Conservation (phyloP, 148 eudicot species). For the Amaranthus cruentus region DNA sequence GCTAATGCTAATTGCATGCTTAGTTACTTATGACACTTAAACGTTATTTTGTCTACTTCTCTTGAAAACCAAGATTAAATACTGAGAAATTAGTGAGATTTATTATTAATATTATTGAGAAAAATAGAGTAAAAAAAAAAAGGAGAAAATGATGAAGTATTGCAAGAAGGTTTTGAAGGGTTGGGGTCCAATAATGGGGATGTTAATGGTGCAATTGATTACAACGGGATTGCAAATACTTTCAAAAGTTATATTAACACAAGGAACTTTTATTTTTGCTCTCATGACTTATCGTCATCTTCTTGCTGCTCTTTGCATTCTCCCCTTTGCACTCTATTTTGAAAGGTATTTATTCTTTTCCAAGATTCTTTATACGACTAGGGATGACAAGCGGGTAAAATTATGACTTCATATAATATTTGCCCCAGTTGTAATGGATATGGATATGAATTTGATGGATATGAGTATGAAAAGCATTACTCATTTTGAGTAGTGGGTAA, state of each 20-base stretch:
- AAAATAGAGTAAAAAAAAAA: neutral
- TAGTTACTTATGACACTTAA: no score
- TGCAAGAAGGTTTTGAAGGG: constrained; percentile 18
- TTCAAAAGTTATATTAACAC: constrained; percentile 34
- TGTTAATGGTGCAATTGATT: constrained; percentile 53
- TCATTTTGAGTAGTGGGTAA: no score
- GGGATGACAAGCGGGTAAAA: no score
- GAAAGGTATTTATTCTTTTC: constrained; percentile 36
- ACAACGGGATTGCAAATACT: constrained; percentile 47
- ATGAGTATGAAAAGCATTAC: no score
- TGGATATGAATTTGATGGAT: no score
- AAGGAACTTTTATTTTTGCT: constrained; percentile 54
- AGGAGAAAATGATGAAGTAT: neutral
- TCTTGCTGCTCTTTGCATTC: constrained; percentile 46
- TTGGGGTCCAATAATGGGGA: constrained; percentile 31
- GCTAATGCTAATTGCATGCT: no score
- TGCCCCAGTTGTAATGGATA: no score
- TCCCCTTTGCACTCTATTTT: constrained; percentile 46
- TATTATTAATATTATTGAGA: no score
- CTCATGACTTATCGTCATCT: constrained; percentile 50
- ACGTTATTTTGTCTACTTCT: no score
- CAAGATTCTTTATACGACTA: neutral
- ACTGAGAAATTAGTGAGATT: neutral
- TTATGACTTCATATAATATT: no score
- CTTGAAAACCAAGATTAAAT: neutral